Conservation (phyloP, 129 eudicot species). For the Gnaphalium uliginosum region DNA sequence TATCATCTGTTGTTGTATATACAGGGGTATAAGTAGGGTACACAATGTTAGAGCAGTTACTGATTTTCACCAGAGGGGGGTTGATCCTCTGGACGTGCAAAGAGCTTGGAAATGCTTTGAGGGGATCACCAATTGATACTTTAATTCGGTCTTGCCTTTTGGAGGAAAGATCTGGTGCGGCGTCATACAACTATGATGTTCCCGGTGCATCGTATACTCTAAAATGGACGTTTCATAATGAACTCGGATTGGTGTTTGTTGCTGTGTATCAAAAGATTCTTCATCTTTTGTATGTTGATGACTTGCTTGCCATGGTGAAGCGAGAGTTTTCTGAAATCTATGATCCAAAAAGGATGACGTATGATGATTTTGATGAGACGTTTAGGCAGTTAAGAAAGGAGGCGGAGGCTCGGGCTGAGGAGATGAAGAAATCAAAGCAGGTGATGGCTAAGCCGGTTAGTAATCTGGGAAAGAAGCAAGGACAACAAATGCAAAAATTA, state of each 20-base stretch:
- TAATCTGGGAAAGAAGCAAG: slow-evolving; percentile 55
- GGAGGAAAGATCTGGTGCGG: slow-evolving; percentile 94
- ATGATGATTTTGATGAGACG: slow-evolving; percentile 77
- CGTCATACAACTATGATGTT: slow-evolving; percentile 81
- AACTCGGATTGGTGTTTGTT: slow-evolving; percentile 86
- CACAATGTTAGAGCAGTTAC: slow-evolving; percentile 86
- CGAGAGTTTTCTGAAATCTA: slow-evolving; percentile 73
- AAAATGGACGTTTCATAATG: slow-evolving; percentile 96
- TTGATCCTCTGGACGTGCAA: slow-evolving; percentile 98
- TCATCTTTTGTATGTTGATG: slow-evolving; percentile 92
- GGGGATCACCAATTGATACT: slow-evolving; percentile 84
- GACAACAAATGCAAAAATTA: slow-evolving; percentile 52
- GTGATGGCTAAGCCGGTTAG: slow-evolving; percentile 55
- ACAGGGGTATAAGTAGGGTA: slow-evolving; percentile 46
- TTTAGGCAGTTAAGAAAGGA: slow-evolving; percentile 87
- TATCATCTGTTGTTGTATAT: slow-evolving; percentile 18
- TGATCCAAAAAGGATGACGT: slow-evolving; percentile 68
- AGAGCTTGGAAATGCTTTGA: slow-evolving; percentile 87
- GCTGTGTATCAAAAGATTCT: slow-evolving; percentile 92
- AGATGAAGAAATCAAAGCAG: slow-evolving; percentile 75
- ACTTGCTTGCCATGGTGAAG: slow-evolving; percentile 84
- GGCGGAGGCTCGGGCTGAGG: slow-evolving; percentile 89
- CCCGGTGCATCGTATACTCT: slow-evolving; percentile 91
- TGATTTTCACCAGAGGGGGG: slow-evolving; percentile 96
- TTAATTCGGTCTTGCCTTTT: slow-evolving; percentile 86